phyloP scores from a whole-genome alignment of 2,329 filamentous ascomycete genomes.

The Biscogniauxia mediterranea region DNA sequence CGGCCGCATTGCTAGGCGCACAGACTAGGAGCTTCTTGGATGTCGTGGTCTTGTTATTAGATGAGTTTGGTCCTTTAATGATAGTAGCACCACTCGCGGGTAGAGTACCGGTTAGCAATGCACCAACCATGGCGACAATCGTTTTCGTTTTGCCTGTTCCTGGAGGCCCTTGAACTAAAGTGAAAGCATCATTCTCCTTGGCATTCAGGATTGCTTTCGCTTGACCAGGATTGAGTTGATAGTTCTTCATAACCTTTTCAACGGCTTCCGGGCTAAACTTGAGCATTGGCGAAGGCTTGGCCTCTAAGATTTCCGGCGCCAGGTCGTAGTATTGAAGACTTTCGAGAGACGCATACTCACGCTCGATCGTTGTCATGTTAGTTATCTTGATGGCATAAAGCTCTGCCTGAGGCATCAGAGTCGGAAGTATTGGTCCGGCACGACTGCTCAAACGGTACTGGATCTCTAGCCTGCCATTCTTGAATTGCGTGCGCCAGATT shows the following conservation, averaged over 20 bases:
- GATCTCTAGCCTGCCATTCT: constrained; percentile 78
- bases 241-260: constrained; percentile 67
- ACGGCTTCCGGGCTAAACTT: constrained; percentile 75
- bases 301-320: constrained; percentile 85
- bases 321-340: constrained; percentile 94
- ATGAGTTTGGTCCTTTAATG: constrained; percentile 41
- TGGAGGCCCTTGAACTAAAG: constrained; percentile 91
- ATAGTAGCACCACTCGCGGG: constrained; percentile 43
- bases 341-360: constrained; percentile 89
- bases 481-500: constrained; percentile 75
- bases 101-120: constrained; percentile 65
- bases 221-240: constrained; percentile 83
- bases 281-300: constrained; percentile 85
- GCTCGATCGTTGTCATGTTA: constrained; percentile 90
- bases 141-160: constrained; percentile 99
- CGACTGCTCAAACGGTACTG: constrained; percentile 77
- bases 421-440: constrained; percentile 59
- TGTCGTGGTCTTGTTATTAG: constrained; percentile 31
- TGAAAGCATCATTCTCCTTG: constrained; percentile 94
- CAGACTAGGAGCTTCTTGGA: constrained; percentile 91
- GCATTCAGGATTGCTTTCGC: constrained; percentile 89
- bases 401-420: constrained; percentile 66
- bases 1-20: constrained; percentile 96
- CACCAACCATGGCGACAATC: constrained; percentile 92
- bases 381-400: constrained; percentile 80